Base-by-base conservation (phyloP, 495 filamentous ascomycete genomes). In the Daldinia decipiens region DNA sequence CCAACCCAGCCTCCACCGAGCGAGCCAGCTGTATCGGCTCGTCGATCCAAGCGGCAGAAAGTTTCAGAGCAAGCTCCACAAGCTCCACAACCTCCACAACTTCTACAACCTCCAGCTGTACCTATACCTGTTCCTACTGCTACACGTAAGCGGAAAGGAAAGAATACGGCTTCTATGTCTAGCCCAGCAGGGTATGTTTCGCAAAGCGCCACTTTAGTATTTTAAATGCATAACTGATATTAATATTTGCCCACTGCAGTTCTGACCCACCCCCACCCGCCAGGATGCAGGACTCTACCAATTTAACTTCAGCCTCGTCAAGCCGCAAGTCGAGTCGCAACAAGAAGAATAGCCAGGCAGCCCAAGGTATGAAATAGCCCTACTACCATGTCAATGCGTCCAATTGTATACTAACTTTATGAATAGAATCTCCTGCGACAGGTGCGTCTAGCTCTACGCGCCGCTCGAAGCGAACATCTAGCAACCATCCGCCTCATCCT, bases 111-210 rank as follows among this genome's bases (percentile, higher is more conserved):
- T 59, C 65, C 73, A 39, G 27, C 77, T 58, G 21, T 73, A 54
- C 55, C 72, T 52, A 63, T 81, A 54, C 68, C 82, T 63, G 70
- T 83, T 67, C 74, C 82, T 65, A 61, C 79, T 65, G 62, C 79
- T 66, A 71, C 86, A 64, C 88, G 89, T 61, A 88, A 86, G 73
- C 84, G 80, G 79, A 86, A 87, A 81, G 82, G 87, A 77, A 89
- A 91, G 81, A 82, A 85, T 77, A 77, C 88, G 57, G 81, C 85
- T 80, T 86, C 84, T 76, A 95, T 95, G 94, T 93, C 93, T 81
- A 92, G 90, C 83, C 87, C 91, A 77, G 34, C 73, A 67, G 57
- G 63, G 75, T 77, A 72, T 43, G 70, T 57, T 51, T 51, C 61
- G 34, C 34, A 36, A 36, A 34, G 34, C 34, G 34, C 21, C 9